Base-by-base conservation (phyloP, 2,329 filamentous ascomycete species). In the Alternaria sp. region DNA sequence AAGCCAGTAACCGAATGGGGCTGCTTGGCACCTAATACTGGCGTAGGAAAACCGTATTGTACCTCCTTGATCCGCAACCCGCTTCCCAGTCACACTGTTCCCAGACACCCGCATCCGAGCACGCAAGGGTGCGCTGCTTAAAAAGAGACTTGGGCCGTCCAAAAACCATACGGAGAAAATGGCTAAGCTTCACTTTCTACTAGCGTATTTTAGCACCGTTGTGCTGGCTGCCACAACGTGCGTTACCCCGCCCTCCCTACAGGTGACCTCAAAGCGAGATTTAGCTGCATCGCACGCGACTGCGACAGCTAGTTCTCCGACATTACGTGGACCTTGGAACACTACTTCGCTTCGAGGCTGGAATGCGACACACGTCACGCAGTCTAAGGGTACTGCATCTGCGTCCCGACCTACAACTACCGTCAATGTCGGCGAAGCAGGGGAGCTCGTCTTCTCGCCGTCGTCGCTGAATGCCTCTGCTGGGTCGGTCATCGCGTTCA, bases 341-440 rank as follows among this genome's bases (percentile, higher is more conserved):
- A 38, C 32, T 41, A 52, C 34, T 28, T 28, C 22, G 34, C 32
- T 25, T 25, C 11, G 25, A 20, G 25, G 49, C 36, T 52, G 14
- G 49, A 52, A 52, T 16, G 22, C 49, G 20, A 52, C 34, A 52
- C 22, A 38, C 25, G 22, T 40, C 22, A 14, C 18, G 22, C n/a
- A 52, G 27, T 40, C 20, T 25, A 52, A 22, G 18, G 25, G 49
- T 10, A 52, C 49, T 52, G 34, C 34, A 52, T 27, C 49, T 27
- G 20, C 20, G 34, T 40, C 22, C 8, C 8, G n/a, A 38, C 18
- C 60, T 14, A 60, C 50, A n/a, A 40, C 56, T 38, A 57, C 51
- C 20, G 53, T 64, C 11, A 56, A 28, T 44, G 56, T 68, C 25
- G 59, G 65, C n/a, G 52, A 53, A 54, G 41, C 9, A 50, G 63